Evolutionary conservation across 805 yeast species (phyloP).

Genomic region (Saccharomycopsis sp.): DNA sequence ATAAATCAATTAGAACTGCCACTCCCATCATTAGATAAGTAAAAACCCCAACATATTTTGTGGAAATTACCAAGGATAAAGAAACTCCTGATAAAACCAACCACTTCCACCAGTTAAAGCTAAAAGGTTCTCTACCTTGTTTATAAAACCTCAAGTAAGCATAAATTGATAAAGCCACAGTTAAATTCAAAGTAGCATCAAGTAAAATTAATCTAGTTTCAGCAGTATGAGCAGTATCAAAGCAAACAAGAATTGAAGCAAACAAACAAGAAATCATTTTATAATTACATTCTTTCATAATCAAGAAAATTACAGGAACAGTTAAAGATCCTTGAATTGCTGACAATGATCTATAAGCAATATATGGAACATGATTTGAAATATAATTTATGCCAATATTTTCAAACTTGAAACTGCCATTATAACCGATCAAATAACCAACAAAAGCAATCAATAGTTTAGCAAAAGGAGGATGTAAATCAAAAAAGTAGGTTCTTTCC

Average conservation of each 20-base stretch:
- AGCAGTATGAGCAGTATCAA: conserved; percentile 84
- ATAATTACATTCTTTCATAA: conserved; percentile 78
- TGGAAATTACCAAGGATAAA: conserved; percentile 84
- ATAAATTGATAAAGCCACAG: conserved; percentile 74
- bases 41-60: conserved; percentile 93
- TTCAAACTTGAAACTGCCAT: conserved; percentile 88
- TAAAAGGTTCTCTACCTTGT: conserved; percentile 56
- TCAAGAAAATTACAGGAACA: conserved; percentile 73
- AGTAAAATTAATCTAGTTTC: conserved; percentile 86
- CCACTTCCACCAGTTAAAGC: conserved; percentile 81
- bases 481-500: conserved; percentile 65
- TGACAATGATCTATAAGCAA: conserved; percentile 69
- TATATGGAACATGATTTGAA: conserved; percentile 71
- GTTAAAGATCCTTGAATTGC: conserved; percentile 78
- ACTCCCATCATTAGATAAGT: conserved; percentile 81
- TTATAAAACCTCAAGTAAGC: conserved; percentile 71
- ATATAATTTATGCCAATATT: conserved; percentile 77
- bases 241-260: conserved; percentile 63
- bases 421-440: conserved; percentile 83
- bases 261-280: conserved; percentile 70
- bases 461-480: conserved; percentile 97
- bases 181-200: conserved; percentile 79
- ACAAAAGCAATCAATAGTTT: conserved; percentile 83
- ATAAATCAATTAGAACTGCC: conserved; percentile 77
- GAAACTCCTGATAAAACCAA: conserved; percentile 72